Evolutionary conservation across 2,329 filamentous ascomycete species (phyloP), one percentile per base, ranked within the genome.

Genomic region (Mollisia scopiformis): DNA sequence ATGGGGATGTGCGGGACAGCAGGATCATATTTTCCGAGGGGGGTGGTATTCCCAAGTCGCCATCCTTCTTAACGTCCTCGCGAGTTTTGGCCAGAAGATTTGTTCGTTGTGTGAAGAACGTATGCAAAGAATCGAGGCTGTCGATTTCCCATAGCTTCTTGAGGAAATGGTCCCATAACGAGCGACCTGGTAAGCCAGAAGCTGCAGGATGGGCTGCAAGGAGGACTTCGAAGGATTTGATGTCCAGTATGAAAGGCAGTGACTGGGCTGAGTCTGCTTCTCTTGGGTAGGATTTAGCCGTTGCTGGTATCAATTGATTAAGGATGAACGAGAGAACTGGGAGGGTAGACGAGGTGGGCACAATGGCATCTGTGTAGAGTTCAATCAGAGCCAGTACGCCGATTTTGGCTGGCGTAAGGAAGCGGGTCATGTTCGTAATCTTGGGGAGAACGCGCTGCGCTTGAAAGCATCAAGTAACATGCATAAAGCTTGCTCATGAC

Each of bases 81-180:
- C 84, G 85, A 16, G 84, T 82, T 71, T 85, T 88, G 58, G 80
- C 81, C 52, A 95, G 75, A 31, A 91, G 76, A 25, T 76, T 75
- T 4, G 79, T 76, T 16, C 90, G 80, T 23, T 78, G 78, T 30
- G 84, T 82, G 71, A 96, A 91, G 74, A 96, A 94, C 1, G 81
- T 79, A 70, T 93, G 87, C n/a, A 98, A 77, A 0, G 88, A 85
- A 76, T 98, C 86, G 11, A 96, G 83, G 21, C 90, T 94, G 71
- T 93, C 87, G 66, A 98, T 86, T 16, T 83, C 82, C 94, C 95
- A 98, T 25, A 98, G 79, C 64, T 88, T 89, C 58, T 86, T 84
- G 13, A 98, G 82, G 59, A 97, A 91, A 2, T 90, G 79, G 72
- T 98, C 93, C 87, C 93, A 95, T n/a, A 97, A 77, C n/a, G 85